Base-by-base conservation (phyloP, 768 basidiomycete species). In the Termitomyces titanicus region DNA sequence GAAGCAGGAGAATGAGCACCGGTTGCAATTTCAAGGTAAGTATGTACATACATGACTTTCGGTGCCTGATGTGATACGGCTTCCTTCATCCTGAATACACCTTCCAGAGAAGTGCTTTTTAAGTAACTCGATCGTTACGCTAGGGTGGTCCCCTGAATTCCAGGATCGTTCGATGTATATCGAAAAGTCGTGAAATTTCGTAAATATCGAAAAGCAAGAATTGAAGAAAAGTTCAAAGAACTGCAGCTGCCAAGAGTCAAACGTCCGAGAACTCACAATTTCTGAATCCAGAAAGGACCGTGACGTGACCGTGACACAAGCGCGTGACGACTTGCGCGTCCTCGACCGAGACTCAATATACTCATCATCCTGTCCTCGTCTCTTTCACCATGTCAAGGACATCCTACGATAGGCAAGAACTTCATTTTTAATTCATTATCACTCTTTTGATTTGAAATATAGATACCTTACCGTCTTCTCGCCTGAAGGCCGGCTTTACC, bases 381-480 rank as follows among this genome's bases (percentile, higher is more conserved):
- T 60, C 62, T 49, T 61, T 64, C 67, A 78, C 68, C 68, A 97
- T 96, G 94, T 94, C 93, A 61, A 83, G 94, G 66, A 92, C 93
- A 56, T 95, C 93, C 25, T 96, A 97, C 72, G 94, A 97, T 70
- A 81, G 94, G 92, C 87, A 60, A 37, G 66, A 12, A 12, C 46
- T 50, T 43, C 10, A 34, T 17, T 42, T 34, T 29, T 42, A 20
- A 11, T 18, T 48, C 17, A 5, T 37, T 40, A 8, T 27, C 4
- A 10, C 43, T 3, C 56, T 56, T 29, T 48, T 18, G 11, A 15
- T n/a, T n/a, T 8, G 29, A 43, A 34, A 29, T 20, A 18, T 55
- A 89, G 92, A 80, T 98, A 92, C 73, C 85, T 98, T 43, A 98
- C 96, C 25, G 92, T 98, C 62, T 97, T 97, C 78, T 97, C 93